Base-by-base conservation (phyloP, 495 filamentous ascomycete species). In the Penicillium argentinense region DNA sequence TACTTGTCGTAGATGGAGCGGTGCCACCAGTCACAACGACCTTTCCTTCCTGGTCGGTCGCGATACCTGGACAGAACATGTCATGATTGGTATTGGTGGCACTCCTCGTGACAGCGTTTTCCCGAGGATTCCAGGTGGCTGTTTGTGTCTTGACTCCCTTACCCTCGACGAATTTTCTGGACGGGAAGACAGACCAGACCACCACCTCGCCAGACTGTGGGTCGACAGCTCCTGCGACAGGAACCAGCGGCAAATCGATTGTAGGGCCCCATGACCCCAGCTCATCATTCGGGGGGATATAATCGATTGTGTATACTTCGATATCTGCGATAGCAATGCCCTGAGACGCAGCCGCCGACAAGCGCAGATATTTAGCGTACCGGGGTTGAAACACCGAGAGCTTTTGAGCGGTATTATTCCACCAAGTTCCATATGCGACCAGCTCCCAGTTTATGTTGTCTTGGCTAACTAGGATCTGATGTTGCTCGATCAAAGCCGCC, bases 61-160 rank as follows among this genome's bases (percentile, higher is more conserved):
- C 77, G 24, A 77, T 75, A 1, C 80, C 79, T 3, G 79, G 76
- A 53, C 81, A 83, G 51, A 83, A 84, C 78, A 84, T 82, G 53
- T 79, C 74, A 29, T 79, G 76, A 3, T 66, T 40, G 5, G 72
- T 81, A 32, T 81, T 62, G 8, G 49, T 46, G 23, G 78, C 48
- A 8, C 62, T 49, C 24, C 67, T 59, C 7, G 68, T 67, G 0
- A 76, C 60, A 0, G 45, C 59, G 5, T 65, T 52, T 3, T 45
- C 59, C 4, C 37, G 30, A 4, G 62, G 67, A 47, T 70, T 58
- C 62, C 62, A 75, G 13, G 65, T 65, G 9, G 74, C 68, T 2
- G 72, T 76, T 34, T 68, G 44, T 0, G 75, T 79, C 36, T 70
- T 57, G 5, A 63, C 67, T 9, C 47, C 49, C 2, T 25, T 34